A percentile compares a stretch with the other conserved stretches of the same genome.
phyloP scores from a whole-genome alignment of 164 flowering plant genomes.

The Nelumbo lutea region DNA sequence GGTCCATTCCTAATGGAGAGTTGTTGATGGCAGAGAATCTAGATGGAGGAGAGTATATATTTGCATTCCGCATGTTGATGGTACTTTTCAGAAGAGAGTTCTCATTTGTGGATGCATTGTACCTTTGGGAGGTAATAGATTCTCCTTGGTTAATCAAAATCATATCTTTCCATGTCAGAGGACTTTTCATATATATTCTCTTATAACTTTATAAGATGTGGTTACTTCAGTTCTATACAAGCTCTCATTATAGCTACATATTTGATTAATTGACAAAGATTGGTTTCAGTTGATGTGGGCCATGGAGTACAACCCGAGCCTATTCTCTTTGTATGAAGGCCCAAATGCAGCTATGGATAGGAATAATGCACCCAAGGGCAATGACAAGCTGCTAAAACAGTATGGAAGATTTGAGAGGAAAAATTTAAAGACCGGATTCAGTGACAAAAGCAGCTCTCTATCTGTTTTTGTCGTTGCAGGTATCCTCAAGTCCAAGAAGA shows the following conservation, averaged over 20 bases:
- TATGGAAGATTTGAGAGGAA: conserved; percentile 80
- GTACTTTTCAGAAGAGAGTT: conserved; percentile 90
- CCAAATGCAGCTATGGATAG: conserved; percentile 12
- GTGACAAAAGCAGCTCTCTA: conserved; percentile 45
- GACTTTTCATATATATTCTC: not conserved
- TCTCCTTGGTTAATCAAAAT: not conserved
- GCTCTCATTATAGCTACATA: no score
- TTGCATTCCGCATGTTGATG: conserved; percentile 95
- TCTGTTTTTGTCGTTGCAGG: conserved; percentile 80
- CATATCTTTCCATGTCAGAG: not conserved
- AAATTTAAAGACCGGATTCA: conserved; percentile 43
- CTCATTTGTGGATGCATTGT: conserved; percentile 75
- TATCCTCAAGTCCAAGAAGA: conserved; percentile 76
- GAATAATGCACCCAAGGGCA: conserved; percentile 12
- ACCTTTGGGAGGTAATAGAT: conserved; percentile 86
- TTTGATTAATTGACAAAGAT: not conserved
- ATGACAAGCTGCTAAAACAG: conserved; percentile 50
- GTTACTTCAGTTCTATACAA: not conserved
- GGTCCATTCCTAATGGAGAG: conserved; percentile 4
- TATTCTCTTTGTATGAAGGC: conserved; percentile 54
- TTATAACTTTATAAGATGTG: not conserved
- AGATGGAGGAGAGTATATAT: conserved; percentile 88
- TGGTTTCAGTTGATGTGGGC: conserved; percentile 90
- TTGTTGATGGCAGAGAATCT: conserved; percentile 57
- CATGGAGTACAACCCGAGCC: conserved; percentile 92